Evolutionary conservation across 2,329 filamentous ascomycete species (phyloP).

Genomic region (Coniella lustricola): DNA sequence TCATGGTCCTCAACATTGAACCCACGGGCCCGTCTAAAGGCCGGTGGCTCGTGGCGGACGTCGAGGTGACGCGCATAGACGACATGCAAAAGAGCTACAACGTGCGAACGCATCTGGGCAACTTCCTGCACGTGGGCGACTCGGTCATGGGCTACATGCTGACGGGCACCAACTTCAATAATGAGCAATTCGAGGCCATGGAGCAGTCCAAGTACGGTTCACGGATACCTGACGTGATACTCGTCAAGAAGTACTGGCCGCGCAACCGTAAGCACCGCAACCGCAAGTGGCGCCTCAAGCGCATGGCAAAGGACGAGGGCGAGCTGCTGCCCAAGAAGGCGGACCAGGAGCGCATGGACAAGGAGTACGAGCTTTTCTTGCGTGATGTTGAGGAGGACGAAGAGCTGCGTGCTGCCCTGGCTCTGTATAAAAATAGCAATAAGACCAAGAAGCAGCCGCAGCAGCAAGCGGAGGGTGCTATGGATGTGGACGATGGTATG

Average conservation of each 20-base stretch:
- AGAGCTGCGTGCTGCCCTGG: conserved; percentile 76
- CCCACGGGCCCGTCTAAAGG: conserved; percentile 67
- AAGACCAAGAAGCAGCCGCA: conserved; percentile 33
- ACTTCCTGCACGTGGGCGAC: conserved; percentile 79
- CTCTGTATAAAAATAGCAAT: conserved; percentile 70
- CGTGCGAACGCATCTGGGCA: conserved; percentile 81
- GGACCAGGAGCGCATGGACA: conserved; percentile 81
- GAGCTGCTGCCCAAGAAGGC: conserved; percentile 80
- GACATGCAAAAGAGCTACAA: conserved; percentile 89
- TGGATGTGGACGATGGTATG: conserved; percentile 28
- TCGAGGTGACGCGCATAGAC: conserved; percentile 76
- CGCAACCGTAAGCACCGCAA: conserved; percentile 74
- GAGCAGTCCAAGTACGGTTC: conserved; percentile 71
- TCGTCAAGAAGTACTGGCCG: conserved; percentile 96
- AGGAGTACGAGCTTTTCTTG: conserved; percentile 96
- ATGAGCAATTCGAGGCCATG: conserved; percentile 72
- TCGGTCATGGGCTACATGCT: conserved; percentile 93
- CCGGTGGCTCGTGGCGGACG: conserved; percentile 78
- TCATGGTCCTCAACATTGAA: conserved; percentile 92
- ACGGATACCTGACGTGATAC: conserved; percentile 80
- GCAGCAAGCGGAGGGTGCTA: conserved; percentile 29
- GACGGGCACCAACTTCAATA: conserved; percentile 88
- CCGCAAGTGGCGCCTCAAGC: conserved; percentile 91
- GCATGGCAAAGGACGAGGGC: conserved; percentile 83
- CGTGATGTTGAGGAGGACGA: conserved; percentile 93